Percentiles rank a stretch among this genome's conserved stretches.
phyloP scores from a whole-genome alignment of 2,329 filamentous ascomycete species.

The Cytospora schulzeri region DNA sequence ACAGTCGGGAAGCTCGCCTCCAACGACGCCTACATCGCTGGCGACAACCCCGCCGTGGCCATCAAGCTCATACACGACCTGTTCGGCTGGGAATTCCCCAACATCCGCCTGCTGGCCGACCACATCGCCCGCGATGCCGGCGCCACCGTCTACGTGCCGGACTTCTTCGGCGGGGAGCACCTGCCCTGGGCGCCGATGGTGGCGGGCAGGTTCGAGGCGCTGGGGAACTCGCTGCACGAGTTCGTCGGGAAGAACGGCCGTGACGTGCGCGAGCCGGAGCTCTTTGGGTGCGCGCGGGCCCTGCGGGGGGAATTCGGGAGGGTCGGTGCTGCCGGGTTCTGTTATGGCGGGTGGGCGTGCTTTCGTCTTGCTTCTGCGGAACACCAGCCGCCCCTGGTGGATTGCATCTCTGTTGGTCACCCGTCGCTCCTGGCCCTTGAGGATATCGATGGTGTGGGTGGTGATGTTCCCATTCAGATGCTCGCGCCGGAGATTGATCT shows the following conservation, averaged over 20 bases:
- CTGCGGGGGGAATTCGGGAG: constrained; percentile 37
- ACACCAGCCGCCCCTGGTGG: constrained; percentile 43
- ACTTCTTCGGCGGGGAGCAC: constrained; percentile 44
- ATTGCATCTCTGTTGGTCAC: constrained; percentile 49
- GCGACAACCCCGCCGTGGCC: constrained; percentile 42
- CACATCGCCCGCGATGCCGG: constrained; percentile 46
- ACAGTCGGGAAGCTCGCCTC: no score
- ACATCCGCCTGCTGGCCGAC: constrained; percentile 52
- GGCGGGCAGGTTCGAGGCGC: neutral
- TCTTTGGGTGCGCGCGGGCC: constrained; percentile 41
- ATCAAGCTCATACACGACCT: constrained; percentile 53
- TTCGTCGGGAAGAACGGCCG: constrained; percentile 1
- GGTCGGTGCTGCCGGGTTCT: constrained; percentile 50
- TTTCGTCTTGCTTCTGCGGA: constrained; percentile 47
- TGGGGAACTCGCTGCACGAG: neutral
- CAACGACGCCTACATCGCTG: constrained; percentile 42
- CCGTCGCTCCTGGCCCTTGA: constrained; percentile 45
- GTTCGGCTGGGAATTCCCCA: constrained; percentile 52
- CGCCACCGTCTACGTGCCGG: constrained; percentile 51
- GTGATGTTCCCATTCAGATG: constrained; percentile 51
- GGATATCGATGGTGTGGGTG: constrained; percentile 47
- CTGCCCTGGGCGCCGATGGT: neutral
- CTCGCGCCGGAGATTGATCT: constrained; percentile 51
- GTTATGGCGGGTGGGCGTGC: constrained; percentile 54
- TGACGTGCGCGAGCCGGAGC: constrained; percentile 37